Evolutionary conservation across 2,329 filamentous ascomycete species (phyloP).

Genomic region (Diaporthe velutina): DNA sequence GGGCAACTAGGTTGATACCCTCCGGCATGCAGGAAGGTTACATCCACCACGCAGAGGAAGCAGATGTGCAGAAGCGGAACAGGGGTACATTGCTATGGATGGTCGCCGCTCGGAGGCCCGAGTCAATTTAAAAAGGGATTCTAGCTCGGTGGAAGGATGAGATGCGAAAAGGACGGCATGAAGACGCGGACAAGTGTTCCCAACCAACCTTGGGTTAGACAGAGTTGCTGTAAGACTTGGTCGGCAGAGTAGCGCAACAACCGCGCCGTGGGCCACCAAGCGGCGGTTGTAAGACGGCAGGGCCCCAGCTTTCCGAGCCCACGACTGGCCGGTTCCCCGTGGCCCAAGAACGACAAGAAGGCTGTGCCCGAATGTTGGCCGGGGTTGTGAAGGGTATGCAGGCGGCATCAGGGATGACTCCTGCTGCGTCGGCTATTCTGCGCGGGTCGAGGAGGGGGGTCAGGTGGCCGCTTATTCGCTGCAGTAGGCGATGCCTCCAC

Average conservation of each 20-base stretch:
- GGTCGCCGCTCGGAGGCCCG: conserved; percentile 32
- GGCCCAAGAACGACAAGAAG: conserved; percentile 3
- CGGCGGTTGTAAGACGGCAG: conserved; percentile 21
- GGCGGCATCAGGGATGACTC: conserved; percentile 24
- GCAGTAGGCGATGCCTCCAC: conserved; percentile 24
- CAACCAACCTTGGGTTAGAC: conserved; percentile 22
- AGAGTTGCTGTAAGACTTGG: neutral
- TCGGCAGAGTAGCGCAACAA: conserved; percentile 18
- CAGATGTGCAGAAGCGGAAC: conserved; percentile 30
- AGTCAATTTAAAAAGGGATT: conserved; percentile 25
- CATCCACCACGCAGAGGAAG: conserved; percentile 26
- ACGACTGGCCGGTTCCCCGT: neutral
- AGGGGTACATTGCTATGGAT: conserved; percentile 33
- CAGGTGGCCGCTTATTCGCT: conserved; percentile 22
- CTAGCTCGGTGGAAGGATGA: conserved; percentile 28
- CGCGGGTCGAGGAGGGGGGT: conserved; percentile 4
- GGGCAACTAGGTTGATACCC: conserved; percentile 36
- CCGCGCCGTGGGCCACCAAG: conserved; percentile 22
- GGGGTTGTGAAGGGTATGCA: neutral
- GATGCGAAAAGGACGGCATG: neutral
- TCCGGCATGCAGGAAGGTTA: conserved; percentile 36
- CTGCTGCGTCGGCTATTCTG: conserved; percentile 19
- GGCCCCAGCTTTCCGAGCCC: neutral
- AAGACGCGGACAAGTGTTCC: neutral
- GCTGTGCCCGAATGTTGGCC: conserved; percentile 11